phyloP scores from a whole-genome alignment of 352 stramenopile species.

The Aphanomyces euteiches region DNA sequence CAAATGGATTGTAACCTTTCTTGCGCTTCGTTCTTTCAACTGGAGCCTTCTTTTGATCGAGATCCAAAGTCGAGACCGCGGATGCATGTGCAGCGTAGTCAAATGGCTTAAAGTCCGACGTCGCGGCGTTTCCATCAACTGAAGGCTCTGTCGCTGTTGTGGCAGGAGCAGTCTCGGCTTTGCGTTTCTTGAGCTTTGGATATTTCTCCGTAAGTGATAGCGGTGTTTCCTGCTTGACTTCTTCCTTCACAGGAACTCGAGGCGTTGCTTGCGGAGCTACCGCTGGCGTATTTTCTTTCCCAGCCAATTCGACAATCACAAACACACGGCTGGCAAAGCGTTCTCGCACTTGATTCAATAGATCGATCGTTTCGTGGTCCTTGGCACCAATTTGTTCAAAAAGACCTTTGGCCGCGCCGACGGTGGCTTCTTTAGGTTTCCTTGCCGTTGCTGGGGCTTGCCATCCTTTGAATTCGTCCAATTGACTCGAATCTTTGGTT shows the following conservation, averaged over 20 bases:
- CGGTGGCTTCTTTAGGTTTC: conserved; percentile 46
- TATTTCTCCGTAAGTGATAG: conserved; percentile 77
- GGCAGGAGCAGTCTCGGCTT: conserved; percentile 23
- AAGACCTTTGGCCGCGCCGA: conserved; percentile 18
- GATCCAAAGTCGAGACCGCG: conserved; percentile 45
- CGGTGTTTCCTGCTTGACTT: conserved; percentile 34
- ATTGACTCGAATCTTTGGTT: conserved; percentile 37
- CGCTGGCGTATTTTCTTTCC: not conserved
- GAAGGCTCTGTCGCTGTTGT: conserved; percentile 32
- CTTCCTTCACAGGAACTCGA: conserved; percentile 7
- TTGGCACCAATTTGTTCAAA: conserved; percentile 8
- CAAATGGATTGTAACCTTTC: conserved; percentile 74
- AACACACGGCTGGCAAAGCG: conserved; percentile 23
- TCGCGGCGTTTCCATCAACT: conserved; percentile 35
- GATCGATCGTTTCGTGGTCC: conserved; percentile 13
- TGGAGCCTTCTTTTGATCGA: conserved; percentile 36
- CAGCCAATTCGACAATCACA: conserved; percentile 20
- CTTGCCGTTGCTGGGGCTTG: conserved; percentile 33
- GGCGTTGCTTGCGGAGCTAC: conserved; percentile 19
- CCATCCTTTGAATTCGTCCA: conserved; percentile 60
- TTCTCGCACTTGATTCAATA: conserved; percentile 46
- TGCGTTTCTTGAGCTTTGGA: conserved; percentile 60
- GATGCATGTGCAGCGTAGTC: conserved; percentile 56
- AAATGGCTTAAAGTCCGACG: conserved; percentile 41
- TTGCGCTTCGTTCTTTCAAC: conserved; percentile 35